Evolutionary conservation across 148 eudicot genomes (phyloP).

Genomic region (Silene conica): DNA sequence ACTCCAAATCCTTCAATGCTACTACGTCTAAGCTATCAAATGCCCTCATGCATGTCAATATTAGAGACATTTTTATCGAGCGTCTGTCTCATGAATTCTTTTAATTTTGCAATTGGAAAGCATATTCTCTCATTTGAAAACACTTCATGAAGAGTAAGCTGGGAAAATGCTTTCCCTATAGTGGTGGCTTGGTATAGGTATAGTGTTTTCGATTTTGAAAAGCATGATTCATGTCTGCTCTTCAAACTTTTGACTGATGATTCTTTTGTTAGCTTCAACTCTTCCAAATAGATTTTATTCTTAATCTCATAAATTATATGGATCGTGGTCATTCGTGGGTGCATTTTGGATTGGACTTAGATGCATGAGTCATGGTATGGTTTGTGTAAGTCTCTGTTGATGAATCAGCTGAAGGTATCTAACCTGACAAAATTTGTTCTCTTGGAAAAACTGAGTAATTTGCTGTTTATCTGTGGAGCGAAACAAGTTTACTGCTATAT

Average conservation of each 20-base stretch:
- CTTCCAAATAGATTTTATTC: neutral
- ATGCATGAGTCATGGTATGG: no score
- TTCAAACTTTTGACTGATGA: neutral
- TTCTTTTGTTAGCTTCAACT: neutral
- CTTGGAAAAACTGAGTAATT: no score
- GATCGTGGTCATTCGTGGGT: neutral
- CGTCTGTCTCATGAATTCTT: neutral
- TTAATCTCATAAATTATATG: neutral
- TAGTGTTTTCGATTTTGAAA: neutral
- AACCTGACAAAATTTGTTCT: no score
- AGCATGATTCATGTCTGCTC: neutral
- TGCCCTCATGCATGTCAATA: slow-evolving; percentile 8
- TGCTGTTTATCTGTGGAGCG: no score
- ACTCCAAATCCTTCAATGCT: slow-evolving; percentile 1
- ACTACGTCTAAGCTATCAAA: neutral
- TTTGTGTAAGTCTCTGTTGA: no score
- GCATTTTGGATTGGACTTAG: no score
- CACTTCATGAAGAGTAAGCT: neutral
- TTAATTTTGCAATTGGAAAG: neutral
- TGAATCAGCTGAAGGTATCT: no score
- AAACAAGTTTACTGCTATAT: no score
- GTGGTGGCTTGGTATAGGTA: neutral
- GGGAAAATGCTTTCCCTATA: neutral
- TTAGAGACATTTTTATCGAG: neutral
- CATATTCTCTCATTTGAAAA: neutral